Conservation (phyloP, 768 basidiomycete genomes). For the Xerocomus brunneocitrinus region DNA sequence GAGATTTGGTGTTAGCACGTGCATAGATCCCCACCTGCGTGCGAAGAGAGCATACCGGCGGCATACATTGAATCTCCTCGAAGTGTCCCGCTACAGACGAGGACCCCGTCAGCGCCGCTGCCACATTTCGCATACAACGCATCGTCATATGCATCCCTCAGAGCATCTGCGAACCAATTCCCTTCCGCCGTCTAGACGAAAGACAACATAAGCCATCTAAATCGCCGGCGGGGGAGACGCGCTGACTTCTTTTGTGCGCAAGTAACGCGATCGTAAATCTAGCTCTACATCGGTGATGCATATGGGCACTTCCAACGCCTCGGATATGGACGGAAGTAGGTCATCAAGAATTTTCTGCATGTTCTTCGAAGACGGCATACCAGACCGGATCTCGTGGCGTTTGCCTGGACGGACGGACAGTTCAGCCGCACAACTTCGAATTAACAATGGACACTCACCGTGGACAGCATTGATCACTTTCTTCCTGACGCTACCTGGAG, state of each 20-base stretch:
- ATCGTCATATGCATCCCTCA: conserved; percentile 80
- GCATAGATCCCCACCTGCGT: neutral
- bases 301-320: conserved; percentile 67
- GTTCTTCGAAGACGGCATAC: conserved; percentile 48
- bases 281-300: conserved; percentile 65
- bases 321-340: conserved; percentile 63
- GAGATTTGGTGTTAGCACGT: conserved; percentile 19
- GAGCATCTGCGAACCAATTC: conserved; percentile 84
- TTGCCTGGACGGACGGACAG: conserved; percentile 43
- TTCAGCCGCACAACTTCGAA: neutral
- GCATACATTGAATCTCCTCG: conserved; percentile 85
- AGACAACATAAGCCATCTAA: neutral
- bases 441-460: conserved; percentile 37
- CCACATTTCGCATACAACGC: conserved; percentile 51
- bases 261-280: conserved; percentile 68
- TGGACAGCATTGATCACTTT: conserved; percentile 59
- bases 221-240: neutral
- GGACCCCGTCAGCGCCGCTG: conserved; percentile 71
- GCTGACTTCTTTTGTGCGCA: conserved; percentile 67
- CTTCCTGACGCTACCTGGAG: conserved; percentile 57
- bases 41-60: conserved; percentile 46
- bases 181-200: conserved; percentile 53
- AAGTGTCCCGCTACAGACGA: conserved; percentile 79
- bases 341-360: conserved; percentile 56
- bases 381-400: conserved; percentile 56